Base-by-base conservation (phyloP, 176 grass and related monocot genomes). In the Eleusine coracana region DNA sequence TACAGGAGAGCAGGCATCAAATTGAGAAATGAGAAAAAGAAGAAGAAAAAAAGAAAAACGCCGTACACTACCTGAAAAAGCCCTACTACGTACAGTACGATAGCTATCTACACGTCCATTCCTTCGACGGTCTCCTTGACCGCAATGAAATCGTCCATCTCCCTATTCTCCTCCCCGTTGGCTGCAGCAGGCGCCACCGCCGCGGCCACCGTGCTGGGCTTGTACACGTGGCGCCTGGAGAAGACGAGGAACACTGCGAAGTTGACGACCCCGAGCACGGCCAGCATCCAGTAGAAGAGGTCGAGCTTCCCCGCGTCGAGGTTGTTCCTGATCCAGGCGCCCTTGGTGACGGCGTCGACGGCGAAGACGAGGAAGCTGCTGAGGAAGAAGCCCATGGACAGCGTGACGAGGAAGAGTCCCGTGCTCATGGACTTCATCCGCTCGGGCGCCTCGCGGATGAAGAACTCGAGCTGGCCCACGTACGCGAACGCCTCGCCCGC, bases 391-490 rank as follows among this genome's bases (percentile, higher is more conserved):
- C 93, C 93, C 83, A 85, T 82, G 28, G 93, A 82, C n/a, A 89
- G 28, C 10, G 93, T 90, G 0, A 89, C 90, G 7, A 96, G 80
- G 38, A 92, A 92, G 3, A 96, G 84, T 8, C 71, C 85, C 31
- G 87, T 96, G 84, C 93, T 91, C 87, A 92, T 85, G 40, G 89
- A 92, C 72, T 96, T 92, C 88, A 92, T 86, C 68, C 88, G 31
- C 74, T 90, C 90, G 0, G 93, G 93, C 42, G 88, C 90, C 86
- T 96, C 85, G 16, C 82, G 78, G 71, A 89, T 91, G 81, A 96
- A 96, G 85, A 92, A 96, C 70, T 96, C 93, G 3, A 91, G 82
- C 76, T 96, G 93, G 5, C 90, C 93, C 62, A 96, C 93, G 74
- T 96, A 91, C 17, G 87, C 86, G 52, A 96, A 96, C 3, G 86